These are phyloP conservation scores for Mortierella antarctica DNA, from an alignment of 192 early-diverging fungal genomes.

Conservation along the genomic window DNA sequence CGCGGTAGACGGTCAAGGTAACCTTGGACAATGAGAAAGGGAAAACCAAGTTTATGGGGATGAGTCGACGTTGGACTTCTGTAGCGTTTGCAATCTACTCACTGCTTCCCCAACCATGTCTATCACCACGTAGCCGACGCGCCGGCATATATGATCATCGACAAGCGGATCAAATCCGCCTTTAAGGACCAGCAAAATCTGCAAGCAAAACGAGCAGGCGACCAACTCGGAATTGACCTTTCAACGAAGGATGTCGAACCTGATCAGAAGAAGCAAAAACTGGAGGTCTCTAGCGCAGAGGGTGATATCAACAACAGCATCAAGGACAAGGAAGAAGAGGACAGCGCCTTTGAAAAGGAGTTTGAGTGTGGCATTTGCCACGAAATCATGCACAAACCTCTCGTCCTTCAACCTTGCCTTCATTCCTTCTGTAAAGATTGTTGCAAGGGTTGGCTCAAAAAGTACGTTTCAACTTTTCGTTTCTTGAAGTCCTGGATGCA, in stretches of 20 bases:
- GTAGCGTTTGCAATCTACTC: too few relatives aligned
- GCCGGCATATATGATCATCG: conserved; percentile 25
- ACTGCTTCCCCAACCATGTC: too few relatives aligned
- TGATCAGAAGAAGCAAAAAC: conserved; percentile 21
- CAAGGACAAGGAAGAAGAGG: conserved; percentile 21
- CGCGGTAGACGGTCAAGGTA: conserved; percentile 11
- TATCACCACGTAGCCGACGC: neutral
- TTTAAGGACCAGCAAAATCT: conserved; percentile 1
- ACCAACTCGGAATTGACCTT: neutral
- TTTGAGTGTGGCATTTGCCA: conserved; percentile 49
- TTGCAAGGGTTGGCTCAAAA: conserved; percentile 37
- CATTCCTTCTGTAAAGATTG: conserved; percentile 50
- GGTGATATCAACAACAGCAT: neutral
- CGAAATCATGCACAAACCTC: conserved; percentile 48
- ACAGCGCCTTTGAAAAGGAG: conserved; percentile 36
- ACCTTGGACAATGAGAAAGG: neutral
- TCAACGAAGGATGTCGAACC: neutral
- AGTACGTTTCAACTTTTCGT: conserved; percentile 13
- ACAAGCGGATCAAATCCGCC: conserved; percentile 12
- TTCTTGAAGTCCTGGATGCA: neutral
- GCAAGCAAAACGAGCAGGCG: conserved; percentile 18
- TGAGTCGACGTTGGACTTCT: neutral
- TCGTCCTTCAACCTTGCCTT: conserved; percentile 46
- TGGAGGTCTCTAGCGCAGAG: neutral
- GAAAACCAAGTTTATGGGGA: neutral